phyloP scores from a whole-genome alignment of 169 alveolate species.

The Cyclospora cayetanensis region DNA sequence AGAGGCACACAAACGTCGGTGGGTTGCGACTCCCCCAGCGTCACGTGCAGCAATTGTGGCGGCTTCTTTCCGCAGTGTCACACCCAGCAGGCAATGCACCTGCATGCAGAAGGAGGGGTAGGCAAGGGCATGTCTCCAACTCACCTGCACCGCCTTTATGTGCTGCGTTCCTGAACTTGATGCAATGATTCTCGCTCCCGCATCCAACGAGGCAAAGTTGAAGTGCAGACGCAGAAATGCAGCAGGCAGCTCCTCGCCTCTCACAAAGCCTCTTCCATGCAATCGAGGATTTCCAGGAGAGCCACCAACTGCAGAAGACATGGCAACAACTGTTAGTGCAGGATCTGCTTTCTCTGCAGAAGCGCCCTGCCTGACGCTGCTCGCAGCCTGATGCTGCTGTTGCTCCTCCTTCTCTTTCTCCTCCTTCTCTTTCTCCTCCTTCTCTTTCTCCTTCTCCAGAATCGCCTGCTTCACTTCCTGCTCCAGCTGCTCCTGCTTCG shows the following conservation, averaged over 20 bases:
- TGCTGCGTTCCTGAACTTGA: conserved; percentile 77
- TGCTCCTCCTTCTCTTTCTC: background rate
- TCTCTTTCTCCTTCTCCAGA: background rate
- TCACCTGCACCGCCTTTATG: conserved; percentile 77
- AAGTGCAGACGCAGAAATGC: conserved; percentile 77
- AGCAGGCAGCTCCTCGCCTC: conserved; percentile 74
- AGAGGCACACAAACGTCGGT: no score
- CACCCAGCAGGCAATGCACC: no score
- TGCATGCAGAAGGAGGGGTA: no score
- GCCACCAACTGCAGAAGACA: conserved; percentile 17
- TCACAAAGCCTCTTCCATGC: conserved; percentile 75
- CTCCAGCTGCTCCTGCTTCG: background rate
- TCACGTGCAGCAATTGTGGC: no score
- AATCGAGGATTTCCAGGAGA: conserved; percentile 3
- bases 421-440: background rate
- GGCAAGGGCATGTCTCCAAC: no score
- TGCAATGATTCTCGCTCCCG: conserved; percentile 86
- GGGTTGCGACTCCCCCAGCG: no score
- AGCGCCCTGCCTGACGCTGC: background rate
- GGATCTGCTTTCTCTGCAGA: no score
- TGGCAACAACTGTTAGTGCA: background rate
- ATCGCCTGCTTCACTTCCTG: background rate
- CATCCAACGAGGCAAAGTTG: conserved; percentile 86
- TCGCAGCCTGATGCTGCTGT: background rate
- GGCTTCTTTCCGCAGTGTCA: no score